Conservation (phyloP, 805 yeast genomes). For the Komagataella kurtzmanii region DNA sequence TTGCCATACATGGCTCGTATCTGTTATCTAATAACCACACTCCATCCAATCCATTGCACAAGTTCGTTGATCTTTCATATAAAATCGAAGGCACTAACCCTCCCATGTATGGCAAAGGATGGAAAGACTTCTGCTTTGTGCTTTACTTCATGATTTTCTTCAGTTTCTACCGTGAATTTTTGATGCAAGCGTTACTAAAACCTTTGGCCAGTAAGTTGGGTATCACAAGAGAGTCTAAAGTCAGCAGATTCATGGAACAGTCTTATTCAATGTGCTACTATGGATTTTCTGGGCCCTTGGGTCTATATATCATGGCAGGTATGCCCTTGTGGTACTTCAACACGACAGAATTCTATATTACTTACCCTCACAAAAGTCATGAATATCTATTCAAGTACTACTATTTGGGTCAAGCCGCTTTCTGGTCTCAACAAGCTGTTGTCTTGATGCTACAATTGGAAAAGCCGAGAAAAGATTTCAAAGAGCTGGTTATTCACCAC, state of each 20-base stretch:
- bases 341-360: slow-evolving; percentile 65
- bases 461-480: slow-evolving; percentile 88
- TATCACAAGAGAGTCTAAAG: slow-evolving; percentile 37
- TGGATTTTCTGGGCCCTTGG: slow-evolving; percentile 72
- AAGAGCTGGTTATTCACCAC: slow-evolving; percentile 88
- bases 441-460: slow-evolving; percentile 76
- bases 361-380: slow-evolving; percentile 75
- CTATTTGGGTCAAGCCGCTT: slow-evolving; percentile 87
- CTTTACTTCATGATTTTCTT: slow-evolving; percentile 72
- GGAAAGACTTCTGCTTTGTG: slow-evolving; percentile 69
- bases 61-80: slow-evolving; percentile 56
- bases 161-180: slow-evolving; percentile 82
- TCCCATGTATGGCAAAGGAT: slow-evolving; percentile 70
- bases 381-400: slow-evolving; percentile 61
- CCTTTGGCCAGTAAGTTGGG: slow-evolving; percentile 56
- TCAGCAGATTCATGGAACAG: slow-evolving; percentile 86
- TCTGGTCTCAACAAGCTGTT: slow-evolving; percentile 94
- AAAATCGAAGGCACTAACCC: slow-evolving; percentile 44
- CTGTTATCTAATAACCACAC: slow-evolving; percentile 45
- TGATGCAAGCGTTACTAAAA: slow-evolving; percentile 67
- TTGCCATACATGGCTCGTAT: slow-evolving; percentile 27
- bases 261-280: slow-evolving; percentile 74
- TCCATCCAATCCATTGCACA: slow-evolving; percentile 44
- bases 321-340: slow-evolving; percentile 85
- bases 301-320: slow-evolving; percentile 75